Base-by-base conservation (phyloP, 306 rosid genomes). In the Vigna nakashimae region DNA sequence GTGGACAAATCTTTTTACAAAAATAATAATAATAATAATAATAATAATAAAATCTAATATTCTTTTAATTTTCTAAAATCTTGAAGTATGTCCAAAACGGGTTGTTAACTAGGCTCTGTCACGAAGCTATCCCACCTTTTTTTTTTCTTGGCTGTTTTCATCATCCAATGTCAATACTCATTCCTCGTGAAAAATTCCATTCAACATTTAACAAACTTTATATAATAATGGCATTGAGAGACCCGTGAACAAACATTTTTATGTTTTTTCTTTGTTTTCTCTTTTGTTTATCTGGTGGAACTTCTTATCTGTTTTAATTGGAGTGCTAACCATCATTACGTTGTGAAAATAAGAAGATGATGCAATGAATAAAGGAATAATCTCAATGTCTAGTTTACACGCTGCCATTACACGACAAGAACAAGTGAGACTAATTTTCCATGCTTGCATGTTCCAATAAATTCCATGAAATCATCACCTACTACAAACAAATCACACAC, bases 31-130 rank as follows among this genome's bases (percentile, higher is more conserved):
- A 24, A 24, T 22, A 24, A 26, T 26, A 26, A 26, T 26, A 26
- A 26, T 26, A 26, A 26, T 2, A 26, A 26, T 4, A 32, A 30
- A 34, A 45, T 71, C 7, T 5, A 9, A 45, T 16, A 13, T 49
- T 48, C 22, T 69, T 24, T 45, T 67, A 13, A 38, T 69, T 28
- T 28, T 4, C 17, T 55, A 53, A 45, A 10, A 18, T 63, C 62
- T 73, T 63, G 52, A 46, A 53, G 71, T 81, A 4, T 80, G 85
- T 84, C 87, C 82, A 85, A 84, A 79, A 64, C 51, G 58, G 66
- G 86, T 88, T 69, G 96, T 86, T 92, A 89, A 77, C 28, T 53
- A 70, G 93, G 90, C 93, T 84, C 86, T 78, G 83, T 88, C 97
- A 68, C 34, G 57, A 84, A 87, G 91, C 74, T 82, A 75, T 48